phyloP scores from a whole-genome alignment of 352 stramenopile genomes.

The Phytophthora colocasiae region DNA sequence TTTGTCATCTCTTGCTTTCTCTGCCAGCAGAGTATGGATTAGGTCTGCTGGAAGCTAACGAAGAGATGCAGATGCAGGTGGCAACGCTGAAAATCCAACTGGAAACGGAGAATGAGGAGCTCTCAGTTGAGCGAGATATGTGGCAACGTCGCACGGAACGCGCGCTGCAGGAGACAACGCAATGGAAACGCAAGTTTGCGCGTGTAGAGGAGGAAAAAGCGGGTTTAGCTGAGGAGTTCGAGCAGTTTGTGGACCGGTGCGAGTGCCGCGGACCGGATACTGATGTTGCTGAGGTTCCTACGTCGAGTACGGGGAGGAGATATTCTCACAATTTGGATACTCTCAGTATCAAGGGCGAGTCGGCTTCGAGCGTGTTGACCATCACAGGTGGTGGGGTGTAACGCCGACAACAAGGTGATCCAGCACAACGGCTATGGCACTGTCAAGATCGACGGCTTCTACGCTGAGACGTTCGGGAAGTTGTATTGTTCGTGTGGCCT shows the following conservation, averaged over 20 bases:
- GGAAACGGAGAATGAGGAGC: slow-evolving; percentile 69
- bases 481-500: background rate
- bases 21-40: slow-evolving; percentile 79
- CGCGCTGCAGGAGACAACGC: slow-evolving; percentile 66
- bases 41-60: slow-evolving; percentile 76
- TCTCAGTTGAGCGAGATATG: slow-evolving; percentile 65
- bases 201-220: slow-evolving; percentile 73
- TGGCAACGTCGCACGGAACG: slow-evolving; percentile 70
- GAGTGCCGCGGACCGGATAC: slow-evolving; percentile 36
- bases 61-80: slow-evolving; percentile 77
- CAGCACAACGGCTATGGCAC: background rate
- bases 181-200: slow-evolving; percentile 73
- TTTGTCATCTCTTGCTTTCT: slow-evolving; percentile 47
- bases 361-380: slow-evolving; percentile 1
- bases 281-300: background rate
- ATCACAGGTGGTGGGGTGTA: background rate
- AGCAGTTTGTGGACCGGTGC: slow-evolving; percentile 57
- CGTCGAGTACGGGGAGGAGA: slow-evolving; percentile 13
- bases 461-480: background rate
- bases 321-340: slow-evolving; percentile 40
- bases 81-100: slow-evolving; percentile 75
- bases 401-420: background rate
- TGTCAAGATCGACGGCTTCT: slow-evolving; percentile 1
- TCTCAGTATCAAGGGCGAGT: background rate
- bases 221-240: slow-evolving; percentile 59